These are phyloP conservation scores for Scleroderma bovista DNA, from an alignment of 768 basidiomycete genomes.

Conservation along the genomic window DNA sequence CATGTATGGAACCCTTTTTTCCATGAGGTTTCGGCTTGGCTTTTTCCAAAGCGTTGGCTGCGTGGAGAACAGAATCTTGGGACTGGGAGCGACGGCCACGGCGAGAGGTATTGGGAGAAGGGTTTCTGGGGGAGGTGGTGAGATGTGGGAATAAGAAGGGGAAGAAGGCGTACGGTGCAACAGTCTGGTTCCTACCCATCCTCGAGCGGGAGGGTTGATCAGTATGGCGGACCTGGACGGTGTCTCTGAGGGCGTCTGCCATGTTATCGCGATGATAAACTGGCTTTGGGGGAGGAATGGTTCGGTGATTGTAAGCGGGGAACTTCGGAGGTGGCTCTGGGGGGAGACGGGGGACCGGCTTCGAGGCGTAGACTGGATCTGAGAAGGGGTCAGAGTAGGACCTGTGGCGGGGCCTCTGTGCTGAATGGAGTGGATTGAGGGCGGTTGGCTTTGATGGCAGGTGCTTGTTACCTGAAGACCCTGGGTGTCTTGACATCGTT, in stretches of 20 bases:
- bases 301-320: conserved; percentile 17
- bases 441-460: conserved; percentile 17
- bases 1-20: conserved; percentile 76
- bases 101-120: conserved; percentile 17
- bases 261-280: conserved; percentile 37
- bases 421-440: conserved; percentile 18
- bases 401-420: conserved; percentile 34
- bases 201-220: conserved; percentile 42
- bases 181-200: conserved; percentile 54
- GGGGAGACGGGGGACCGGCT: conserved; percentile 38
- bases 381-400: conserved; percentile 52
- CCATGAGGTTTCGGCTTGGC: conserved; percentile 43
- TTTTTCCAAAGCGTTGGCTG: conserved; percentile 38
- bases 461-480: conserved; percentile 18
- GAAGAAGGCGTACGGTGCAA: conserved; percentile 23
- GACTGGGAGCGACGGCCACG: conserved; percentile 44
- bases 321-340: conserved; percentile 30
- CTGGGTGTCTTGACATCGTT: conserved; percentile 16
- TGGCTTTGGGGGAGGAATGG: conserved; percentile 26
- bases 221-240: conserved; percentile 49
- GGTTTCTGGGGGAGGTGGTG: conserved; percentile 16
- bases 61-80: conserved; percentile 40
- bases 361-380: conserved; percentile 30
- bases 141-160: conserved; percentile 25
- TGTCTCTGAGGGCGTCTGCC: conserved; percentile 63